Percentiles rank a stretch among this genome's conserved stretches.
phyloP scores from a whole-genome alignment of 164 flowering plant genomes.

The Nymphaea thermarum region DNA sequence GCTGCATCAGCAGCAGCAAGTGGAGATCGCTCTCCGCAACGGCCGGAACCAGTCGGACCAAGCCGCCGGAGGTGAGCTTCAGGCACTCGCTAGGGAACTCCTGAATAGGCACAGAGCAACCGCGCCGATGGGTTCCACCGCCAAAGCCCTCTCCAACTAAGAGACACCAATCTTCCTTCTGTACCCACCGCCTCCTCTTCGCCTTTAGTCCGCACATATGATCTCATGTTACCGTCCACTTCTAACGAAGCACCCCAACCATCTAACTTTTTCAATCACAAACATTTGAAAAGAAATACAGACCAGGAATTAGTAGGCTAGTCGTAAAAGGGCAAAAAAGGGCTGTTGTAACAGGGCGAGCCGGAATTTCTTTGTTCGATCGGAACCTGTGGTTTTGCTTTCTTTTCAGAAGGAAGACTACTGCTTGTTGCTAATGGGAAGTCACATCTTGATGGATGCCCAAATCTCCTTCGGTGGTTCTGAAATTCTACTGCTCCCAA shows the following conservation, averaged over 20 bases:
- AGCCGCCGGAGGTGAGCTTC: constrained; percentile 31
- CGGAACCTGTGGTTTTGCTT: not conserved
- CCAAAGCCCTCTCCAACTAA: constrained; percentile 5
- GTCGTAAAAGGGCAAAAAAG: not conserved
- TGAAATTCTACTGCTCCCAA: not conserved
- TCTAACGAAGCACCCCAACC: not conserved
- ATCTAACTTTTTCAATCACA: not conserved
- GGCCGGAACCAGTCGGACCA: constrained; percentile 12
- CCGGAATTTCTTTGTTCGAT: not conserved
- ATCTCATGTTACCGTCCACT: not conserved
- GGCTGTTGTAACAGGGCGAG: not conserved
- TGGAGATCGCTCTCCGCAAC: constrained; percentile 3
- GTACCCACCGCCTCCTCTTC: not conserved
- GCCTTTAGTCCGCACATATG: not conserved
- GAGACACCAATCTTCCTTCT: not conserved
- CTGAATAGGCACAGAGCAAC: constrained; percentile 38
- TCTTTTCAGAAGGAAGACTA: not conserved
- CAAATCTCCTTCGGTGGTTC: not conserved
- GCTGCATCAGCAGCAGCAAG: constrained; percentile 19
- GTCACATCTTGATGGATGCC: not conserved
- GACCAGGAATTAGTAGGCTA: not conserved
- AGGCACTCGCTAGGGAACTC: constrained; percentile 46
- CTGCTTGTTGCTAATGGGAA: not conserved
- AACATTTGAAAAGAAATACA: not conserved
- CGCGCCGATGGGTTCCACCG: constrained; percentile 6